Percentiles rank a stretch among this genome's conserved stretches.
Conservation (phyloP, 1,284 basidiomycete species). For the Malassezia nana region DNA sequence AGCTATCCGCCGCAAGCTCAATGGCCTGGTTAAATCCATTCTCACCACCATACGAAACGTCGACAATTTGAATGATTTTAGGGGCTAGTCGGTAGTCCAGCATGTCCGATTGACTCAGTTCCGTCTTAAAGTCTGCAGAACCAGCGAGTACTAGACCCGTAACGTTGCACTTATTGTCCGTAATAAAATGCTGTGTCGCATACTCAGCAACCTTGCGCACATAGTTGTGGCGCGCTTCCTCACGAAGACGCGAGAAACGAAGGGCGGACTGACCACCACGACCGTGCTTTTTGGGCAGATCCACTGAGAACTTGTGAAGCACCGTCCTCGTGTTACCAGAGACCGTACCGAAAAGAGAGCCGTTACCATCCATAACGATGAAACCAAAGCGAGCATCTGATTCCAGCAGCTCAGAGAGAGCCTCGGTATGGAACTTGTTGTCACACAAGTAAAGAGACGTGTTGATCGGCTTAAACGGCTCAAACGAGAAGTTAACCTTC, state of each 20-base stretch:
- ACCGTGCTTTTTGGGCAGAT: constrained; percentile 98
- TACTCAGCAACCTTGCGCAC: constrained; percentile 95
- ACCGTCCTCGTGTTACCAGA: constrained; percentile 95
- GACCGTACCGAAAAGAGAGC: constrained; percentile 87
- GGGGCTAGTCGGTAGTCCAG: constrained; percentile 69
- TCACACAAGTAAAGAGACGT: constrained; percentile 92
- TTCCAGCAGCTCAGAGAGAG: constrained; percentile 88
- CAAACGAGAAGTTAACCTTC: constrained; percentile 79
- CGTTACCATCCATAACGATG: constrained; percentile 99
- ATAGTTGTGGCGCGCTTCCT: constrained; percentile 99
- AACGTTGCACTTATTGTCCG: constrained; percentile 95
- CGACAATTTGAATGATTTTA: constrained; percentile 67
- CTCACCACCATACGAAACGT: constrained; percentile 97
- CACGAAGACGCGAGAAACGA: constrained; percentile 98
- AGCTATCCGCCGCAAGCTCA: constrained; percentile 85
- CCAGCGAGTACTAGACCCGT: constrained; percentile 94
- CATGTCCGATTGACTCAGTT: constrained; percentile 90
- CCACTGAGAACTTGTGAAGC: constrained; percentile 95
- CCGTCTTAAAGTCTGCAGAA: constrained; percentile 97
- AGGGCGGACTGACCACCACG: constrained; percentile 99
- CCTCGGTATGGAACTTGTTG: constrained; percentile 99
- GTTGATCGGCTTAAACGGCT: constrained; percentile 87
- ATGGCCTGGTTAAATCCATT: constrained; percentile 99
- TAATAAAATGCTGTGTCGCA: constrained; percentile 96
- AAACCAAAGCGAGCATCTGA: constrained; percentile 97